A percentile compares a stretch with the other conserved stretches of the same genome.
Conservation (phyloP, 768 basidiomycete genomes). For the Heimioporus sp. region DNA sequence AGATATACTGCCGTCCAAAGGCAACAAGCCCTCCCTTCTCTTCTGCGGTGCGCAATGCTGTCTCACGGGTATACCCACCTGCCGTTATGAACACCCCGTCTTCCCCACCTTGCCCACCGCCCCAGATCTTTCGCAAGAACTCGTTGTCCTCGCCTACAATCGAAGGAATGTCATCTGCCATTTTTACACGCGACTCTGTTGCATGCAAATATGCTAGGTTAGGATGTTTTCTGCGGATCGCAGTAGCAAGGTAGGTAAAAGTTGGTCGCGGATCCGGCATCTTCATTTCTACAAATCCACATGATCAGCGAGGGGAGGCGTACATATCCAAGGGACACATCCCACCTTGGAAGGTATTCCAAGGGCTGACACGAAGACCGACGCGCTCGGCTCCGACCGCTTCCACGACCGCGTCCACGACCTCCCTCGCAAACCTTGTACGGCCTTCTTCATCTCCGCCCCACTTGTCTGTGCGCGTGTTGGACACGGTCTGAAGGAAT, state of each 20-base stretch:
- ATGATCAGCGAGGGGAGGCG: background rate
- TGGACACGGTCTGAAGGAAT: constrained; percentile 57
- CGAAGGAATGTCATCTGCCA: background rate
- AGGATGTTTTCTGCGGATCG: constrained; percentile 31
- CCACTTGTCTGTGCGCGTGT: constrained; percentile 61
- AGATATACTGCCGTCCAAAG: constrained; percentile 24
- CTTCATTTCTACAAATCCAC: constrained; percentile 40
- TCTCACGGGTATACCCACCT: constrained; percentile 1
- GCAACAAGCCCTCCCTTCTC: constrained; percentile 14
- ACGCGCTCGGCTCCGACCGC: constrained; percentile 55
- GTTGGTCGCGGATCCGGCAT: constrained; percentile 54
- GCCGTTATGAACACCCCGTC: background rate
- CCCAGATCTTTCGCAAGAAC: constrained; percentile 32
- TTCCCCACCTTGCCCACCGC: background rate
- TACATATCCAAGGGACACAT: background rate
- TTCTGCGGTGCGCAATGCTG: background rate
- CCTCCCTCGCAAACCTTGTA: constrained; percentile 52
- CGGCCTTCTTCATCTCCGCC: constrained; percentile 67
- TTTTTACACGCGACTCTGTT: constrained; percentile 39
- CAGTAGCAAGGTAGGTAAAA: constrained; percentile 46
- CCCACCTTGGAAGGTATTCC: constrained; percentile 41
- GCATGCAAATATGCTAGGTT: constrained; percentile 51
- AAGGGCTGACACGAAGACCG: constrained; percentile 58
- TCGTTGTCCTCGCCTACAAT: constrained; percentile 35
- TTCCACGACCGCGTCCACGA: constrained; percentile 48